Evolutionary conservation across 2,329 filamentous ascomycete species (phyloP), one percentile per base, ranked within the genome.

Genomic region (Phoma herbarum): DNA sequence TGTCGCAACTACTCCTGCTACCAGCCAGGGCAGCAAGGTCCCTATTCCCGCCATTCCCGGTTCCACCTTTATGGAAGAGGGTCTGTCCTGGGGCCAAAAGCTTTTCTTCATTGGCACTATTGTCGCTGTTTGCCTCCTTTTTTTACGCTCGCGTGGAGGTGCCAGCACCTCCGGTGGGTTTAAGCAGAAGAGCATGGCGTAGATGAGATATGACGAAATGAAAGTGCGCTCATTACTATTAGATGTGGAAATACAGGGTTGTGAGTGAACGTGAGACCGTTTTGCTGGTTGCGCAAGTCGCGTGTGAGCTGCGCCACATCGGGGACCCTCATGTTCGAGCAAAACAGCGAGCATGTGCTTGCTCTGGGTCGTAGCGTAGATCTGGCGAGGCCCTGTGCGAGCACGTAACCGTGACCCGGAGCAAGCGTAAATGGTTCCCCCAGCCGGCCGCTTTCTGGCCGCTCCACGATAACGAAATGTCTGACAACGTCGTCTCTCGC

Each of bases 21-120:
- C 62, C 57, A 52, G 52, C 59, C 44, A 64, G 55, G 49, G 43
- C 65, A 59, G 56, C 31, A 64, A 68, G 46, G 53, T 66, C 29
- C 61, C 64, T 25, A 64, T 65, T 25, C 57, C 68, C 37, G 61
- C 59, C 23, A 57, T 63, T 53, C 56, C 60, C 46, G 61, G 61
- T 28, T 61, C 60, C 18, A 31, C 60, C 25, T 43, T 59, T 25
- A 59, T 60, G 46, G 65, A 64, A 25, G 68, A 76, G 52, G 81
- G 80, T 29, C 68, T 83, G 52, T 80, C 78, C 52, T 62, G 76
- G 58, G 65, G 73, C 33, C 75, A 78, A 62, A 84, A 84, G 76
- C 54, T 83, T 33, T 77, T 80, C 59, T 72, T 82, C 60, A 61
- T 81, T 47, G 78, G 72, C 26, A 73, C 77, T 43, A 77, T 84